Base-by-base conservation (phyloP, 2,329 filamentous ascomycete species). In the Diaporthe sp. region DNA sequence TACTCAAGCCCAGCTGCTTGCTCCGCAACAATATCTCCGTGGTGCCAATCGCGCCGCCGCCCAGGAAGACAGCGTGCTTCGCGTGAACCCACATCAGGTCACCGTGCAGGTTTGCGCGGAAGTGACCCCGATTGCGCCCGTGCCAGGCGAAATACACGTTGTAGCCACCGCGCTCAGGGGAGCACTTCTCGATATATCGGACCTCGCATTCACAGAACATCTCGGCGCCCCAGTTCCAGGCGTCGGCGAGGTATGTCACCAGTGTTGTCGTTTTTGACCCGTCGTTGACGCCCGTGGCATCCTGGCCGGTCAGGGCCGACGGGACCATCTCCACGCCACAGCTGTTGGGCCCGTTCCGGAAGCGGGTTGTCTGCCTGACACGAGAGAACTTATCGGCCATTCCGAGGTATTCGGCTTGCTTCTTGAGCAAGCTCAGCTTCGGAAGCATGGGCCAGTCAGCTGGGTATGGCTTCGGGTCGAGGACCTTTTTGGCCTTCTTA, bases 181-280 rank as follows among this genome's bases (percentile, higher is more conserved):
- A 77, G 57, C 87, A 86, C 80, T 91, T 88, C 73, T 89, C 87
- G 69, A 94, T 85, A 79, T 93, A 89, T 59, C 90, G 86, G 2
- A 93, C 92, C 81, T 94, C 91, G 76, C 91, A 92, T 78, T 92
- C 88, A 81, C 92, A 94, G 77, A 94, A 94, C 82, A 94, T 90
- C 79, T 94, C 92, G 17, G 92, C 91, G 12, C 92, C 92, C 91
- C 91, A 92, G 79, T 93, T 92, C 92, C 92, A 94, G 2, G 92
- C 92, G 81, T 94, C 92, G 10, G 90, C 87, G 10, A 94, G 84
- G 79, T 94, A 94, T 0, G 92, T 94, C 51, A 92, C 90, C 1
- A 92, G 85, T 0, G 90, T 93, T 15, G 89, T 92, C 25, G 88
- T 93, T 82, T 93, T 94, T 42, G 90, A 93, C 2, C 91, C 91